Evolutionary conservation across 148 eudicot species (phyloP).

Genomic region (Beta vulgaris): DNA sequence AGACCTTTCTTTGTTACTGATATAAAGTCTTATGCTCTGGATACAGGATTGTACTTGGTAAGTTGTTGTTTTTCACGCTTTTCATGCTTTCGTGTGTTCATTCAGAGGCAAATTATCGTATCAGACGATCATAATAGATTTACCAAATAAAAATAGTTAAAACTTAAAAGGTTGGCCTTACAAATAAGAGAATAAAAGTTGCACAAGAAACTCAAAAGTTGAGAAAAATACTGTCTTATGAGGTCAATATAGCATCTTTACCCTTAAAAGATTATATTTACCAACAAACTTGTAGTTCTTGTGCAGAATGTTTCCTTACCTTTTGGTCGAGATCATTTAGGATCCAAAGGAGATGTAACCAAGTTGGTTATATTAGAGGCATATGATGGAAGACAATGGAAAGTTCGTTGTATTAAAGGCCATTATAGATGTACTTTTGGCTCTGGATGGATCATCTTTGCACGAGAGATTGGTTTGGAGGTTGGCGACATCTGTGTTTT

Average conservation of each 20-base stretch:
- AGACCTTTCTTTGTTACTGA: slow-evolving; percentile 11
- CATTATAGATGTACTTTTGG: slow-evolving; percentile 12
- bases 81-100: too few species aligned
- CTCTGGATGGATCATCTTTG: slow-evolving; percentile 46
- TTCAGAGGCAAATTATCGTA: too few species aligned
- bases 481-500: slow-evolving; percentile 50
- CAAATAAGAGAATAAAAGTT: too few species aligned
- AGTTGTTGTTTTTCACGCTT: slow-evolving; percentile 9
- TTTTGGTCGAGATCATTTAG: slow-evolving; percentile 11
- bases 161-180: too few species aligned
- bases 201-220: too few species aligned
- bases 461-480: slow-evolving; percentile 25
- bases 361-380: slow-evolving; percentile 28
- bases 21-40: neutral
- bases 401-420: slow-evolving; percentile 21
- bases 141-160: too few species aligned
- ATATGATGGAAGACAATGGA: slow-evolving; percentile 34
- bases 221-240: too few species aligned
- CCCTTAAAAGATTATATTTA: neutral
- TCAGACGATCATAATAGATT: too few species aligned
- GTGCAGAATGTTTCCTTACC: slow-evolving; percentile 15
- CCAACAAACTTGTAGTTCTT: neutral
- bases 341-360: neutral
- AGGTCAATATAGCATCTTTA: too few species aligned
- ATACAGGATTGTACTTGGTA: neutral